A percentile compares a stretch with the other conserved stretches of the same genome.
These are phyloP conservation scores for Clavulina sp. DNA, from an alignment of 768 basidiomycete genomes.

Conservation along the genomic window DNA sequence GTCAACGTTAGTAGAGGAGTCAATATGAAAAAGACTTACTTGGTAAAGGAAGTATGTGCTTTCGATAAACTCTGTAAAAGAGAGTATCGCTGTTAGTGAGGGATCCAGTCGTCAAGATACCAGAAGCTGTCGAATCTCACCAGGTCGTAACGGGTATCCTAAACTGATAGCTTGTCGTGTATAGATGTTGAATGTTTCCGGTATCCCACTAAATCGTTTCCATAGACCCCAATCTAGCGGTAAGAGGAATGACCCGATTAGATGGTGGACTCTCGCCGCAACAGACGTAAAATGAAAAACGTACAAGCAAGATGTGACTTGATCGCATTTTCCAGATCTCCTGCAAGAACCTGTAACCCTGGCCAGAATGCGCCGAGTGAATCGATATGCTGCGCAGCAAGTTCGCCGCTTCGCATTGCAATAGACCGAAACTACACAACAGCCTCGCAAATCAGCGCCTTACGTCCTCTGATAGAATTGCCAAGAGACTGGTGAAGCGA, in stretches of 20 bases:
- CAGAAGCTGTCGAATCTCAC: slow-evolving; percentile 17
- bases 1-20: not conserved
- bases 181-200: slow-evolving; percentile 81
- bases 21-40: slow-evolving; percentile 24
- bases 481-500: not conserved
- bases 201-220: slow-evolving; percentile 71
- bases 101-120: not conserved
- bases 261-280: not conserved
- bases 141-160: slow-evolving; percentile 68
- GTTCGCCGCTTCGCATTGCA: slow-evolving; percentile 62
- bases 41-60: slow-evolving; percentile 92
- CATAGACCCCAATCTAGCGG: slow-evolving; percentile 77
- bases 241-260: not conserved
- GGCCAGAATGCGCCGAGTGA: slow-evolving; percentile 95
- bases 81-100: not conserved
- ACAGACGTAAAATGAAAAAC: slow-evolving; percentile 13
- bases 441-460: no score
- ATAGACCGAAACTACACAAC: slow-evolving; percentile 58
- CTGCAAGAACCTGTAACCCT: slow-evolving; percentile 62
- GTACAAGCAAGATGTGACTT: slow-evolving; percentile 78
- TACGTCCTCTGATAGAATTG: no score
- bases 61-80: slow-evolving; percentile 65
- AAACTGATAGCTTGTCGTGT: slow-evolving; percentile 51
- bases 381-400: slow-evolving; percentile 67
- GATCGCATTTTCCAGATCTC: slow-evolving; percentile 78